A percentile compares a stretch with the other conserved stretches of the same genome.
Conservation (phyloP, 1,139 yeast genomes). For the Scheffersomyces cryptocercus region DNA sequence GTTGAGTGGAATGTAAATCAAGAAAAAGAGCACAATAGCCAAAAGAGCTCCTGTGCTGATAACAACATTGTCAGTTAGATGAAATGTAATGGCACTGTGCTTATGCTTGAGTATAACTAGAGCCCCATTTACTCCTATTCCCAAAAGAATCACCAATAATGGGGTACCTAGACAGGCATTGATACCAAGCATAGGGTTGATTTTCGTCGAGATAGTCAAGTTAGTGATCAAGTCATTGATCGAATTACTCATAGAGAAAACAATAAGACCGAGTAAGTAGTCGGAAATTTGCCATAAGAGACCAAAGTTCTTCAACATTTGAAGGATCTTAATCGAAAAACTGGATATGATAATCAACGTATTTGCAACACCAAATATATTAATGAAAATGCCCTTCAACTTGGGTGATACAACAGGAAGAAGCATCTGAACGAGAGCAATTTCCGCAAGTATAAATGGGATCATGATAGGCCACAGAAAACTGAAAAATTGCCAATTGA, state of each 20-base stretch:
- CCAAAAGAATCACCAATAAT: conserved; percentile 36
- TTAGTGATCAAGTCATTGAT: conserved; percentile 45
- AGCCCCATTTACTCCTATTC: conserved; percentile 41
- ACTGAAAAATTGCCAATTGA: conserved; percentile 19
- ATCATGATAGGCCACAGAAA: conserved; percentile 10
- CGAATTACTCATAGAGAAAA: conserved; percentile 43
- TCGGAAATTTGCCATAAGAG: conserved; percentile 38
- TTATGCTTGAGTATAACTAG: conserved; percentile 14
- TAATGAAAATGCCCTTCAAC: conserved; percentile 9
- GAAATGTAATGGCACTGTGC: conserved; percentile 22
- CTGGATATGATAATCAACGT: conserved; percentile 31
- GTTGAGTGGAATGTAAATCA: conserved; percentile 33
- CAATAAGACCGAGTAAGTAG: conserved; percentile 39
- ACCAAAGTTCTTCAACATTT: conserved; percentile 40
- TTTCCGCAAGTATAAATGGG: conserved; percentile 8
- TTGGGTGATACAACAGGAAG: conserved; percentile 4
- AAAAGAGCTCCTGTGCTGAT: conserved; percentile 30
- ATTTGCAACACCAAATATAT: conserved; percentile 24
- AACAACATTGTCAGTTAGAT: conserved; percentile 24
- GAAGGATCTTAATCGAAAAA: conserved; percentile 29
- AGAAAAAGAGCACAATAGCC: conserved; percentile 21
- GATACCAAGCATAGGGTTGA: conserved; percentile 39
- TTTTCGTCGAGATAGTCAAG: conserved; percentile 34
- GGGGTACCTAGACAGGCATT: conserved; percentile 49
- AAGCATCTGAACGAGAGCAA: conserved; percentile 5